Evolutionary conservation across 768 basidiomycete species (phyloP).

Genomic region (Boletus sensibilis): DNA sequence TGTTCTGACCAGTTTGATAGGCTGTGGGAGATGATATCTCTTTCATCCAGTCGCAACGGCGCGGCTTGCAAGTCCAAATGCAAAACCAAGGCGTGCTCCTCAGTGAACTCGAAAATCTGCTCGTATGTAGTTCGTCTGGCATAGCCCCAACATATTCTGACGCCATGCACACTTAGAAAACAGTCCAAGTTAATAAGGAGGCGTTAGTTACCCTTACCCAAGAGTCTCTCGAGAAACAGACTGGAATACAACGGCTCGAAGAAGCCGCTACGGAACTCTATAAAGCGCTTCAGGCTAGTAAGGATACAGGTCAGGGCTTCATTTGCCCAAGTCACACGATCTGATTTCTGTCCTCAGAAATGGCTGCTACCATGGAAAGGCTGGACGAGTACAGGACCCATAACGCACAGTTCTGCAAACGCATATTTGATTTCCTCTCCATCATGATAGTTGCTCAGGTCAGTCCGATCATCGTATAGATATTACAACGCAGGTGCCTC

Average conservation of each 20-base stretch:
- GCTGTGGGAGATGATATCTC: slow-evolving; percentile 93
- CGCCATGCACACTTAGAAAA: slow-evolving; percentile 56
- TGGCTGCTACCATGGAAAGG: slow-evolving; percentile 96
- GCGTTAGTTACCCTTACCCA: slow-evolving; percentile 77
- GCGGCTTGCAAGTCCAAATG: slow-evolving; percentile 95
- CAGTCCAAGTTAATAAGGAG: slow-evolving; percentile 86
- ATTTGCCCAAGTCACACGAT: not conserved
- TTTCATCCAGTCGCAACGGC: slow-evolving; percentile 94
- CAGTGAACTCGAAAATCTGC: slow-evolving; percentile 80
- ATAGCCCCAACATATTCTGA: not conserved
- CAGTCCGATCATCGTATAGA: slow-evolving; percentile 14
- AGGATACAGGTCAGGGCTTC: slow-evolving; percentile 67
- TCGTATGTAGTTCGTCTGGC: slow-evolving; percentile 47
- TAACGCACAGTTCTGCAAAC: slow-evolving; percentile 91
- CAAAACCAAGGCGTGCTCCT: slow-evolving; percentile 90
- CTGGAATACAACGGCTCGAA: slow-evolving; percentile 77
- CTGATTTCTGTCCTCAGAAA: slow-evolving; percentile 50
- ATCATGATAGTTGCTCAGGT: slow-evolving; percentile 94
- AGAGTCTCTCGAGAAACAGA: slow-evolving; percentile 80
- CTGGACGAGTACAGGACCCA: slow-evolving; percentile 88
- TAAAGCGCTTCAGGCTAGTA: slow-evolving; percentile 87
- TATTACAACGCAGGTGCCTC: not conserved
- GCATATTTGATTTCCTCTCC: slow-evolving; percentile 82
- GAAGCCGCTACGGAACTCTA: slow-evolving; percentile 85
- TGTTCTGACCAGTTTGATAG: slow-evolving; percentile 41